Conservation (phyloP, 495 filamentous ascomycete genomes). For the Neurospora hispaniola region DNA sequence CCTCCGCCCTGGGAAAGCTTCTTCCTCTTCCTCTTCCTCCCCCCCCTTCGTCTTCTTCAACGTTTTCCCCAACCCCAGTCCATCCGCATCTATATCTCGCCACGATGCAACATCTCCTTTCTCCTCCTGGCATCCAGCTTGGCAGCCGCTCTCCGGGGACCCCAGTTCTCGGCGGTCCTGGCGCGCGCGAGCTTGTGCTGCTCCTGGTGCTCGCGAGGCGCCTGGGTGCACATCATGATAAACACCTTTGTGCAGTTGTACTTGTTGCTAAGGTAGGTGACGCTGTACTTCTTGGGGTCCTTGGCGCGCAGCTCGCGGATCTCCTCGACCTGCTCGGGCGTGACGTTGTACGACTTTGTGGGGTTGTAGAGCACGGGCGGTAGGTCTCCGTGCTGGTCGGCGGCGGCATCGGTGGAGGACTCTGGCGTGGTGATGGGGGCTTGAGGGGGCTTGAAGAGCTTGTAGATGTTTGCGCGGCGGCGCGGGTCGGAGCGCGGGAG, state of each 20-base stretch:
- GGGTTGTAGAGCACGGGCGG: neutral
- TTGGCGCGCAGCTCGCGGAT: slow-evolving; percentile 57
- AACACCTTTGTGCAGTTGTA: slow-evolving; percentile 73
- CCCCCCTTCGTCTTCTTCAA: neutral
- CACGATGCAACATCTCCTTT: slow-evolving; percentile 45
- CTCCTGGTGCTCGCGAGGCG: slow-evolving; percentile 26
- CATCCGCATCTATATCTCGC: slow-evolving; percentile 31
- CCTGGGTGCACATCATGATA: slow-evolving; percentile 45
- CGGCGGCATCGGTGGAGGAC: neutral
- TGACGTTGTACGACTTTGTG: slow-evolving; percentile 55
- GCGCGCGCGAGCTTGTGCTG: slow-evolving; percentile 35
- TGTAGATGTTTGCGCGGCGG: slow-evolving; percentile 36
- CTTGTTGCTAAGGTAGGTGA: slow-evolving; percentile 54
- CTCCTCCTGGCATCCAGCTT: slow-evolving; percentile 64
- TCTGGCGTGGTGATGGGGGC: neutral
- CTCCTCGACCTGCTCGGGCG: slow-evolving; percentile 60
- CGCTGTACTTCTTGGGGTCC: slow-evolving; percentile 66
- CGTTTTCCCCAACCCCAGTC: neutral
- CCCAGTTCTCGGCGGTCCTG: slow-evolving; percentile 61
- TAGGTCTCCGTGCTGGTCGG: slow-evolving; percentile 1
- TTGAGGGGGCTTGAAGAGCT: slow-evolving; percentile 15
- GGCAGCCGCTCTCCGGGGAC: slow-evolving; percentile 55
- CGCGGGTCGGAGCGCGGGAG: slow-evolving; percentile 71
- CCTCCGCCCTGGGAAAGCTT: neutral
- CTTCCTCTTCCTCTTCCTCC: neutral